Evolutionary conservation across 2,329 filamentous ascomycete genomes (phyloP).

Genomic region (Epichloe gansuensis): DNA sequence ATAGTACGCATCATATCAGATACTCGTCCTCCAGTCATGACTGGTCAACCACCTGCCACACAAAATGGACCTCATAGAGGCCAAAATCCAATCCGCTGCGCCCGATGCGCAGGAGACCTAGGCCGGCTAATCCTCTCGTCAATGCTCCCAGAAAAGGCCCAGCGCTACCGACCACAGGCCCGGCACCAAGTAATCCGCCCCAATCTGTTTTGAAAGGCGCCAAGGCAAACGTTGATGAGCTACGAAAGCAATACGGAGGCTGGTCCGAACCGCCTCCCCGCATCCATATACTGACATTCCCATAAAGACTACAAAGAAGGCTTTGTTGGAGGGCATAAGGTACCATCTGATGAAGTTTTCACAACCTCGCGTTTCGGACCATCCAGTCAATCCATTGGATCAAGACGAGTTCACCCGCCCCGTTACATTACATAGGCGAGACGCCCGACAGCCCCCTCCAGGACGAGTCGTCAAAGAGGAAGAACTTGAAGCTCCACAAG

Average conservation of each 20-base stretch:
- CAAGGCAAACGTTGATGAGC: slow-evolving; percentile 26
- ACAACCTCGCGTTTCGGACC: slow-evolving; percentile 43
- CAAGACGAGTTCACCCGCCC: slow-evolving; percentile 77
- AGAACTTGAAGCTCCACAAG: slow-evolving; percentile 26
- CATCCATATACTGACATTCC: slow-evolving; percentile 46
- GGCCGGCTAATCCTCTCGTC: slow-evolving; percentile 49
- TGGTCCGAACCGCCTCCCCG: slow-evolving; percentile 43
- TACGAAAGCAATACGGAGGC: slow-evolving; percentile 37
- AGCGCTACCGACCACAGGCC: slow-evolving; percentile 12
- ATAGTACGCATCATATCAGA: not conserved
- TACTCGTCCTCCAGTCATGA: slow-evolving; percentile 24
- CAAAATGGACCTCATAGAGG: slow-evolving; percentile 21
- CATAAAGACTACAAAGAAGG: slow-evolving; percentile 72
- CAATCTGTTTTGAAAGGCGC: slow-evolving; percentile 16
- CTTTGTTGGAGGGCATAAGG: slow-evolving; percentile 65
- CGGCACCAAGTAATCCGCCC: slow-evolving; percentile 10
- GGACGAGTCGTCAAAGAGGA: slow-evolving; percentile 53
- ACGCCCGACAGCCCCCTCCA: slow-evolving; percentile 59
- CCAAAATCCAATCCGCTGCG: slow-evolving; percentile 24
- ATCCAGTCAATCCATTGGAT: slow-evolving; percentile 54
- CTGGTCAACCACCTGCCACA: slow-evolving; percentile 25
- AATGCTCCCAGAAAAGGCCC: slow-evolving; percentile 40
- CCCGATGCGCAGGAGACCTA: slow-evolving; percentile 27
- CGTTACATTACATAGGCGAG: slow-evolving; percentile 77
- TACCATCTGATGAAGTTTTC: slow-evolving; percentile 77